phyloP scores from a whole-genome alignment of 1,284 basidiomycete species.

The Ceratobasidium sp. region DNA sequence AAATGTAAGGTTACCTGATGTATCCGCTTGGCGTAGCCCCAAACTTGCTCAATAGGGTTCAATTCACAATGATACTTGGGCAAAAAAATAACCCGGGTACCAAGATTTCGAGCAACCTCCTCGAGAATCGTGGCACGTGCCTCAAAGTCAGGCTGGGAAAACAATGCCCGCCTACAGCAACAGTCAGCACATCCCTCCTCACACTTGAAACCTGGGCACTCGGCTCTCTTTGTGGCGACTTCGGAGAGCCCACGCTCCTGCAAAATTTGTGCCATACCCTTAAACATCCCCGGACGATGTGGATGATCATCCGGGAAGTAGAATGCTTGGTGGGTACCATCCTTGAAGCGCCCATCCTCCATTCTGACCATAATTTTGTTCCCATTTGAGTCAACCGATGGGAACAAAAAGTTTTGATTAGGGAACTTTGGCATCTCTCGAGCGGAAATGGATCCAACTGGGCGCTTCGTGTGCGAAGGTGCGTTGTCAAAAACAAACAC shows the following conservation, averaged over 20 bases:
- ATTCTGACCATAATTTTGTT: conserved; percentile 49
- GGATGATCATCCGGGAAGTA: conserved; percentile 56
- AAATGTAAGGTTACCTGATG: conserved; percentile 50
- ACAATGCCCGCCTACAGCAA: conserved; percentile 34
- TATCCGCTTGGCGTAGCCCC: conserved; percentile 55
- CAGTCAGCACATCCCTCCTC: background rate
- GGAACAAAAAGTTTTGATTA: conserved; percentile 34
- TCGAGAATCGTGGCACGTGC: conserved; percentile 40
- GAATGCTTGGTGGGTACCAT: conserved; percentile 53
- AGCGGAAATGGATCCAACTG: conserved; percentile 57
- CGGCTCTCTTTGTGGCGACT: background rate
- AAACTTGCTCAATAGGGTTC: conserved; percentile 58
- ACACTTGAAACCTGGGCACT: conserved; percentile 37
- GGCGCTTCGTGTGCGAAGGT: conserved; percentile 57
- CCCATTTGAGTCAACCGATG: background rate
- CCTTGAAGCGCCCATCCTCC: conserved; percentile 50
- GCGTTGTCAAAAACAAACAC: conserved; percentile 61
- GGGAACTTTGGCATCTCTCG: conserved; percentile 55
- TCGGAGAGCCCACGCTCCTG: conserved; percentile 52
- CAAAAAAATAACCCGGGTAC: conserved; percentile 36
- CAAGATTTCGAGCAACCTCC: background rate
- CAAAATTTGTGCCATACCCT: conserved; percentile 58
- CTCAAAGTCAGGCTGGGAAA: conserved; percentile 36
- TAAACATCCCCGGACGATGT: conserved; percentile 55
- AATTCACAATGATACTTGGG: conserved; percentile 46